Evolutionary conservation across 2,329 filamentous ascomycete species (phyloP).

Genomic region (Stylonectria norvegica): DNA sequence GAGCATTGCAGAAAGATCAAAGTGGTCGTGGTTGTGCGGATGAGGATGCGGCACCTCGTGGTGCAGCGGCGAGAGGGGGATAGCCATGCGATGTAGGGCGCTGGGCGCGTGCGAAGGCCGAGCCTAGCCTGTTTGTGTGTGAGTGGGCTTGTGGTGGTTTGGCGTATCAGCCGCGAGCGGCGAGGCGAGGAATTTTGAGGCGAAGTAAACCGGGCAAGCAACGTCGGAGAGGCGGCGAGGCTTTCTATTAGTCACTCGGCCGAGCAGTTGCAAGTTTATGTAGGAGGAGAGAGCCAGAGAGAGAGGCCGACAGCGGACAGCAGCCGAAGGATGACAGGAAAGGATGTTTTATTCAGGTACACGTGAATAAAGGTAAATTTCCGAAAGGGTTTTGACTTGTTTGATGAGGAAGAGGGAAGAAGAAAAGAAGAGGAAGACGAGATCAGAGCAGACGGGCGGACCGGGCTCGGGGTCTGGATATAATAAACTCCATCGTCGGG

Average conservation of each 20-base stretch:
- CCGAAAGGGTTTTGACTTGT: no score
- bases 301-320: background rate
- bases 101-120: no score
- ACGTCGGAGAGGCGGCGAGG: no score
- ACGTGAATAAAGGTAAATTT: no score
- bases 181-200: no score
- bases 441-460: constrained; percentile 6
- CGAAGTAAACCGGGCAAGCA: no score
- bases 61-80: constrained; percentile 30
- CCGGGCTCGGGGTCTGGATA: constrained; percentile 7
- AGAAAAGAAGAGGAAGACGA: constrained; percentile 1
- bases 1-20: constrained; percentile 33
- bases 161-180: no score
- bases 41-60: constrained; percentile 34
- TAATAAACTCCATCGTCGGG: constrained; percentile 5
- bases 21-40: constrained; percentile 22
- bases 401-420: background rate
- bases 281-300: constrained; percentile 1
- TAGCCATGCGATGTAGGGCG: constrained; percentile 36
- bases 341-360: constrained; percentile 12
- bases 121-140: background rate
- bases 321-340: constrained; percentile 6
- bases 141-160: background rate
- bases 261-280: background rate
- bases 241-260: constrained; percentile 3